Evolutionary conservation across 2,329 filamentous ascomycete genomes (phyloP).

Genomic region (Fusarium nisikadoi): DNA sequence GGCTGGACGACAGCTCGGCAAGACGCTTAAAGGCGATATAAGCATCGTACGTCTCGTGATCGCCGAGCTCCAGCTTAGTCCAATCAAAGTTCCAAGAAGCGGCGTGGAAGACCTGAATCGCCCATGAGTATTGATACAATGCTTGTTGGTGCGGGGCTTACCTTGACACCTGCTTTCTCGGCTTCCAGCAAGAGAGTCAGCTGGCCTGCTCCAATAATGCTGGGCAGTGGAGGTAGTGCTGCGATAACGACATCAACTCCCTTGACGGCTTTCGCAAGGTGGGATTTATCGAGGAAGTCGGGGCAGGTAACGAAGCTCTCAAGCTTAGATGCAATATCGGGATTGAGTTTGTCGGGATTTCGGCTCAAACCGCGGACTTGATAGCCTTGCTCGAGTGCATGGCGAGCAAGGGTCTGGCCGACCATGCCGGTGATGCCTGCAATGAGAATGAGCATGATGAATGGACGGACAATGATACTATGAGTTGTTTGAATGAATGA

Average conservation of each 20-base stretch:
- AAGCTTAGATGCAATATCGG: background rate
- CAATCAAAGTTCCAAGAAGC: constrained; percentile 11
- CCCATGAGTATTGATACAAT: background rate
- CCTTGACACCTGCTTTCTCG: constrained; percentile 12
- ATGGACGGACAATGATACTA: accelerated
- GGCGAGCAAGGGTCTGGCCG: constrained; percentile 2
- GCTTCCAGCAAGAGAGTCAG: background rate
- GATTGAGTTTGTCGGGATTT: background rate
- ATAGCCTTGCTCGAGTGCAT: background rate
- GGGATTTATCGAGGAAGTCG: background rate
- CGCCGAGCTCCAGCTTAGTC: constrained; percentile 2
- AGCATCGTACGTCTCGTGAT: constrained; percentile 10
- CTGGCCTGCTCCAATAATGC: background rate
- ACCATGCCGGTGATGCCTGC: constrained; percentile 15
- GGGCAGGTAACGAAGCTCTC: background rate
- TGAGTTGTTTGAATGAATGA: accelerated
- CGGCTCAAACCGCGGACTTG: constrained; percentile 2
- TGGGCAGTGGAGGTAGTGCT: background rate
- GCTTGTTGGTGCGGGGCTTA: background rate
- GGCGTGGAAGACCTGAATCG: background rate
- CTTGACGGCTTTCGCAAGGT: background rate
- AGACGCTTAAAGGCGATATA: constrained; percentile 15
- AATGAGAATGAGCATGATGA: background rate
- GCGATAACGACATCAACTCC: constrained; percentile 2
- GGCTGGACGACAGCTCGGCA: background rate